Evolutionary conservation across 352 stramenopile species (phyloP), one percentile per base, ranked within the genome.

Genomic region (Pythium brassicae): DNA sequence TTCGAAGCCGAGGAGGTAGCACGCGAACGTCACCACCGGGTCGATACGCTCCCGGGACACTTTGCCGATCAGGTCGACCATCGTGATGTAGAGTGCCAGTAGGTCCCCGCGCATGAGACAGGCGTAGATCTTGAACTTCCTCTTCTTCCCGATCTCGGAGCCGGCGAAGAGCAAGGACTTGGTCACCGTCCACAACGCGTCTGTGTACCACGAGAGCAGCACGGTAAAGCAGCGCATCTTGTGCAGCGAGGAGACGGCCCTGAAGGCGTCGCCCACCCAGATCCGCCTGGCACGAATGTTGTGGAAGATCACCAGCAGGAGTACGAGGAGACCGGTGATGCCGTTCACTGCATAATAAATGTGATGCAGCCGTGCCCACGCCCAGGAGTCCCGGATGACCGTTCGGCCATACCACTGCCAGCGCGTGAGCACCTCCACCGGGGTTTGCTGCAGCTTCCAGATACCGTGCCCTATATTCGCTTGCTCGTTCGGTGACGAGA

Each of bases 211-310:
- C 7, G 65, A 65, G 5, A 64, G 3, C 1, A 74, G 20, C 15
- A 79, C 55, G 1, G 72, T 11, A 6, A 71, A 19, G 2, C 63
- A 59, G 2, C 64, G 60, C 12, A 65, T 1, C 11, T 63, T 48
- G 0, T 73, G 50, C 0, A 54, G 51, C 15, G 61, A 56, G 4
- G 67, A 78, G 23, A 76, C 37, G 11, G 67, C 63, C 9, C 63
- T 47, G 40, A 78, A 78, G 0, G 70, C 66, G 35, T 76, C 70
- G 8, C 67, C 70, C 9, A 78, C 57, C 70, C 70, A 76, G 15
- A 76, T 17, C 54, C 73, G 75, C 1, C 70, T 62, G 7, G 37
- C 45, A 2, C 50, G 49, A 35, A 78, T 9, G 17, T 65, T 75
- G 17, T 65, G 61, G 26, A 74, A 73, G 19, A 55, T 61, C 11